A percentile compares a stretch with the other conserved stretches of the same genome.
These are phyloP conservation scores for Paragyromitra xinjiangensis DNA, from an alignment of 495 filamentous ascomycete species.

Conservation along the genomic window DNA sequence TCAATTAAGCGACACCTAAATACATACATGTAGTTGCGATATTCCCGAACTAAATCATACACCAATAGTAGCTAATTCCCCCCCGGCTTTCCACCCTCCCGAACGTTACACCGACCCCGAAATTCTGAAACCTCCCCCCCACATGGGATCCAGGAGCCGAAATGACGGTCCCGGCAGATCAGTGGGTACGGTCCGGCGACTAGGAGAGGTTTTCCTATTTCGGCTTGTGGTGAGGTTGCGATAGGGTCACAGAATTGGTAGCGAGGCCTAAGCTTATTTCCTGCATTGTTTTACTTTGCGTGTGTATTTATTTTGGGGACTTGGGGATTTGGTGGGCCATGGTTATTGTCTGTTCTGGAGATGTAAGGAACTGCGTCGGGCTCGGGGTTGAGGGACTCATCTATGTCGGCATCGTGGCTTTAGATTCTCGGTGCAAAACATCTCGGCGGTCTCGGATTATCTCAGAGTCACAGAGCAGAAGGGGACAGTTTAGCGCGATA, in stretches of 20 bases:
- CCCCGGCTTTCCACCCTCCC: not conserved
- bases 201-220: slow-evolving; percentile 4
- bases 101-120: not conserved
- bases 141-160: slow-evolving; percentile 10
- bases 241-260: not conserved
- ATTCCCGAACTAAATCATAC: too few species aligned
- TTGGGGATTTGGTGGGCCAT: not conserved
- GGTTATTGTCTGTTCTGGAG: too few species aligned
- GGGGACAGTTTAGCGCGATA: not conserved
- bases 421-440: too few species aligned
- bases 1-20: not conserved
- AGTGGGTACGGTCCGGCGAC: not conserved
- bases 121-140: not conserved
- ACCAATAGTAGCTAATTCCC: not conserved
- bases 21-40: not conserved
- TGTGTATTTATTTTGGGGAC: not conserved
- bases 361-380: too few species aligned
- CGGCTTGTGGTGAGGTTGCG: not conserved
- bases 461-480: too few species aligned
- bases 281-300: not conserved
- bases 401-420: too few species aligned
- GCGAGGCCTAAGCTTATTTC: slow-evolving; percentile 5
- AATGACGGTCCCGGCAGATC: slow-evolving; percentile 14
- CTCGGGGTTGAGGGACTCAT: too few species aligned
- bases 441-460: too few species aligned